A percentile compares a stretch with the other conserved stretches of the same genome.
Conservation (phyloP, 208 protist genomes). For the Borovskyia barvae region DNA sequence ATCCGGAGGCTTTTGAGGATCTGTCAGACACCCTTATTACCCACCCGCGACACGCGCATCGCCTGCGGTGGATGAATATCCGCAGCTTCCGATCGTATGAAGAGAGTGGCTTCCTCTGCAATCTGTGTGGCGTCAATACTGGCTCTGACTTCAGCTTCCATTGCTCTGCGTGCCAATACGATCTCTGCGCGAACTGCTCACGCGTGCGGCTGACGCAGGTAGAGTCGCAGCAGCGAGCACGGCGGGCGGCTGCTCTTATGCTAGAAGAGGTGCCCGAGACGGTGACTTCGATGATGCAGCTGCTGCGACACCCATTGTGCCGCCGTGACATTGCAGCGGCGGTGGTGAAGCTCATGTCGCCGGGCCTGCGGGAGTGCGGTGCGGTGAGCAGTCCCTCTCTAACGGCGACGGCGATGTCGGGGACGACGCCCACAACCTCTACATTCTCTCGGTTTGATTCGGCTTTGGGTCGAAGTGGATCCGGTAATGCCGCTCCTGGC, state of each 20-base stretch:
- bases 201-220: conserved; percentile 35
- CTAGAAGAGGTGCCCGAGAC: conserved; percentile 22
- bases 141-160: conserved; percentile 53
- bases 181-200: conserved; percentile 72
- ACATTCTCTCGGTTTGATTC: background rate
- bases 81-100: conserved; percentile 35
- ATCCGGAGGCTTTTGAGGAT: conserved; percentile 23
- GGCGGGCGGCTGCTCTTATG: conserved; percentile 30
- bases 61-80: conserved; percentile 61
- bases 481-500: background rate
- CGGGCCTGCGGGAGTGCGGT: conserved; percentile 57
- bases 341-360: conserved; percentile 45
- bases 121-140: conserved; percentile 58
- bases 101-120: conserved; percentile 48
- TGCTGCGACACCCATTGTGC: conserved; percentile 56
- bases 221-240: conserved; percentile 36
- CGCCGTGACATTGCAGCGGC: conserved; percentile 27
- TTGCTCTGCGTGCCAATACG: conserved; percentile 63
- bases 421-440: background rate
- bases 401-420: background rate
- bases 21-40: conserved; percentile 34
- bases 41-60: conserved; percentile 71
- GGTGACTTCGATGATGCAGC: conserved; percentile 31
- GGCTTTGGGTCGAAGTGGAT: background rate
- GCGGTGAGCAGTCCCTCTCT: background rate